Conservation (phyloP, 352 stramenopile genomes). For the Paralagenidium karlingii region DNA sequence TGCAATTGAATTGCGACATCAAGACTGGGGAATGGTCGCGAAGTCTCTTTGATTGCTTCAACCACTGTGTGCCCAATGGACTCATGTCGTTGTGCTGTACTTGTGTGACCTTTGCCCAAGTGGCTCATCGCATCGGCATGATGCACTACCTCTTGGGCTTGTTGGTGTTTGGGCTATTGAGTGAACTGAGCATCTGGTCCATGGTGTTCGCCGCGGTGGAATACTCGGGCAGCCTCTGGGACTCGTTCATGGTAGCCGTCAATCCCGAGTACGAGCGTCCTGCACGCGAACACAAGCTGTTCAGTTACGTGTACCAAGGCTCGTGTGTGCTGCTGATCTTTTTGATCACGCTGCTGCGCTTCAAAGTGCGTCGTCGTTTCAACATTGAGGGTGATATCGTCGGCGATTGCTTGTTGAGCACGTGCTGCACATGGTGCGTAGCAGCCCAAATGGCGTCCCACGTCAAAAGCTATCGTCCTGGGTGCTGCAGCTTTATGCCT, state of each 20-base stretch:
- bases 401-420: conserved; percentile 3
- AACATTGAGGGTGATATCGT: conserved; percentile 7
- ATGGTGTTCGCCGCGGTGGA: conserved; percentile 4
- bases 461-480: conserved; percentile 11
- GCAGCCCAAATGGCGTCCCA: conserved; percentile 20
- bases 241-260: too few relatives aligned
- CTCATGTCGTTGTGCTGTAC: conserved; percentile 11
- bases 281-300: too few relatives aligned
- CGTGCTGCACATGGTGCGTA: conserved; percentile 12
- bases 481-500: conserved; percentile 7
- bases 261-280: too few relatives aligned
- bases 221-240: neutral
- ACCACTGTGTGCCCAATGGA: conserved; percentile 14
- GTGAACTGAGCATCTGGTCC: conserved; percentile 9
- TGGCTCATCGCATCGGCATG: conserved; percentile 9
- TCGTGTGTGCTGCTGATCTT: conserved; percentile 23
- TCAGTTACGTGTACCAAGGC: too few relatives aligned
- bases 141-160: conserved; percentile 8
- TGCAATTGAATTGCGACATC: too few relatives aligned
- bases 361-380: conserved; percentile 7
- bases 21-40: too few relatives aligned
- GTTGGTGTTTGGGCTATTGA: conserved; percentile 12
- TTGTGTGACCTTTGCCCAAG: conserved; percentile 16
- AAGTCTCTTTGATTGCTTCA: conserved; percentile 12
- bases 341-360: conserved; percentile 5